Conservation (phyloP, 768 basidiomycete species). For the Suillus luteus region DNA sequence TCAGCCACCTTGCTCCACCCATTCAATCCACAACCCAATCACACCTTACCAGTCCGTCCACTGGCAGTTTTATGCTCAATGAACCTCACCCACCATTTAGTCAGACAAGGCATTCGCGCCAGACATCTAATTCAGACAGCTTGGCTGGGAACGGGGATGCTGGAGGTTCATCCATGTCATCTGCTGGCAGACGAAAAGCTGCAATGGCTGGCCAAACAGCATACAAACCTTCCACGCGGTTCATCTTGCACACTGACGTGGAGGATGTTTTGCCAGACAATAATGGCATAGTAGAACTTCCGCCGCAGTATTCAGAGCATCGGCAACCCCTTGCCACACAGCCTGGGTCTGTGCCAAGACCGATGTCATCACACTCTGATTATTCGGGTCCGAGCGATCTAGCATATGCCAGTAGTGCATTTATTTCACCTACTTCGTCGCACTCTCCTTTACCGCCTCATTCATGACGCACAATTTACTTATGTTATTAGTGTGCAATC, state of each 20-base stretch:
- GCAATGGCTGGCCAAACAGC: slow-evolving; percentile 48
- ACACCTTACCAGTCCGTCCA: slow-evolving; percentile 12
- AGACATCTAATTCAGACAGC: slow-evolving; percentile 25
- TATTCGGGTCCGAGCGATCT: slow-evolving; percentile 13
- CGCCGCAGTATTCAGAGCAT: slow-evolving; percentile 68
- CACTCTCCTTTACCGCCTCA: slow-evolving; percentile 16
- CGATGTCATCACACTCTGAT: slow-evolving; percentile 17
- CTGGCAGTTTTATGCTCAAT: background rate
- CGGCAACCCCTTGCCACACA: slow-evolving; percentile 27
- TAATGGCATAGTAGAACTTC: slow-evolving; percentile 68
- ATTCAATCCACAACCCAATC: slow-evolving; percentile 10
- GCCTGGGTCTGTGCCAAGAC: slow-evolving; percentile 13
- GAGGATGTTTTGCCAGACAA: slow-evolving; percentile 54
- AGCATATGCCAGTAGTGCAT: slow-evolving; percentile 19
- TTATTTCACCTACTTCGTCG: slow-evolving; percentile 9
- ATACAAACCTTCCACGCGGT: slow-evolving; percentile 50
- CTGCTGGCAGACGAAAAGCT: slow-evolving; percentile 54
- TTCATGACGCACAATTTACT: slow-evolving; percentile 10
- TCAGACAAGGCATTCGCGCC: slow-evolving; percentile 19
- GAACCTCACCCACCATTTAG: slow-evolving; percentile 7
- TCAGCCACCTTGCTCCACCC: slow-evolving; percentile 20
- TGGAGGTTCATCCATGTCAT: slow-evolving; percentile 29
- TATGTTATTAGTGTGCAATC: background rate
- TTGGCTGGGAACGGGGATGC: slow-evolving; percentile 23
- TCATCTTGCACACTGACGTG: slow-evolving; percentile 68